Evolutionary conservation across 306 rosid genomes (phyloP), one percentile per base, ranked within the genome.

Genomic region (Quercus wislizeni): DNA sequence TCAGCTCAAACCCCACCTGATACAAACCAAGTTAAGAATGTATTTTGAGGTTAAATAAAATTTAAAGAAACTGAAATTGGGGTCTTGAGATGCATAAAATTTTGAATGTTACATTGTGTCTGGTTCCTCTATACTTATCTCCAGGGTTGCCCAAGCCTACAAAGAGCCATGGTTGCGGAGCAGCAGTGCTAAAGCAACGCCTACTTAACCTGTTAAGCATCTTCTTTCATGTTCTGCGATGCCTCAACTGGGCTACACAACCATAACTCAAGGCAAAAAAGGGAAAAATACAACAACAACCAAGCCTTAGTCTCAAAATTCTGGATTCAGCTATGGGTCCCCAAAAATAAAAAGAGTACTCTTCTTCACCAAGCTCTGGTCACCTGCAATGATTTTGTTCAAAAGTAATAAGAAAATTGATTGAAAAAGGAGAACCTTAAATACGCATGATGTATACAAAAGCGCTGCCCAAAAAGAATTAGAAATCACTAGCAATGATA

Each of bases 61-160:
- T 46, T 33, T 49, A 62, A 25, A 30, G 61, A 55, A 23, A 12
- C 18, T 8, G 8, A 46, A 73, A 52, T 17, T n/a, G 33, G 17
- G 77, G 14, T n/a, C 5, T 23, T 41, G 5, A 55, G 72, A 78
- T 33, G 75, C 8, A 25, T 23, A 5, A 49, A 49, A 49, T 19
- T 12, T 25, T 3, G 55, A 21, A 7, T 9, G 8, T 20, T 86
- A 94, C 97, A 89, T 92, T 94, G 90, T 92, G 99, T 41, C 97
- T 85, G 30, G 99, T 92, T 88, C 95, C 97, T 79, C 73, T 81
- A 78, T 74, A 94, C 81, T 94, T 91, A 55, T 86, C 92, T 1
- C 97, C 94, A 4, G 99, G 99, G 75, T 94, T 94, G n/a, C 97
- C 95, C 85, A 94, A 79, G 35, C 94, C 99, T 31, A 89, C 87